phyloP scores from a whole-genome alignment of 805 yeast species.

The Schizosaccharomyces cryophilus region DNA sequence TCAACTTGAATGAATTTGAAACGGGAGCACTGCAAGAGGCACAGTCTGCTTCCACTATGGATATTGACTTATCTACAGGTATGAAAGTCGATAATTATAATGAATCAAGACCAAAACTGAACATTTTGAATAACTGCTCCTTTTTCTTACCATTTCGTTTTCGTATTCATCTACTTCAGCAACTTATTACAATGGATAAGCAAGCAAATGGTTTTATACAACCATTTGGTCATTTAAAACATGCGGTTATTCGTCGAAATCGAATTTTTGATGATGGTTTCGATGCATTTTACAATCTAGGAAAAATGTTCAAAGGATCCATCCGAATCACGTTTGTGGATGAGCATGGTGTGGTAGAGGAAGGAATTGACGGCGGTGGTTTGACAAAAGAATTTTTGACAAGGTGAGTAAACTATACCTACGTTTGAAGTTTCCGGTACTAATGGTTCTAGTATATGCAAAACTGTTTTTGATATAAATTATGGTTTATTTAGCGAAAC shows the following conservation, averaged over 20 bases:
- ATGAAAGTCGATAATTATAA: background rate
- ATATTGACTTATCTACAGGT: constrained; percentile 11
- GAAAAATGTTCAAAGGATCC: constrained; percentile 30
- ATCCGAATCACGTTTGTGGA: constrained; percentile 45
- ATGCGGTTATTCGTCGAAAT: constrained; percentile 43
- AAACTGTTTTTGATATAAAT: constrained; percentile 34
- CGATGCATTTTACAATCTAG: constrained; percentile 27
- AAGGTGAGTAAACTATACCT: constrained; percentile 4
- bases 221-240: constrained; percentile 6
- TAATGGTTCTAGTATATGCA: constrained; percentile 21
- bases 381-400: constrained; percentile 75
- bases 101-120: constrained; percentile 14
- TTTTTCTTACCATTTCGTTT: constrained; percentile 55
- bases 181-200: constrained; percentile 32
- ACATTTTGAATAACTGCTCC: constrained; percentile 40
- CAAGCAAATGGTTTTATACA: constrained; percentile 8
- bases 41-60: background rate
- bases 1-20: constrained; percentile 18
- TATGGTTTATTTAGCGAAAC: constrained; percentile 21
- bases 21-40: constrained; percentile 23
- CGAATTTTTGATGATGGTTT: constrained; percentile 54
- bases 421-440: too few species aligned
- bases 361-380: constrained; percentile 95
- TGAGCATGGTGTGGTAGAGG: constrained; percentile 49
- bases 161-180: constrained; percentile 50